These are phyloP conservation scores for Fusarium neocosmosporiellum DNA, from an alignment of 2,329 filamentous ascomycete species.

Conservation along the genomic window DNA sequence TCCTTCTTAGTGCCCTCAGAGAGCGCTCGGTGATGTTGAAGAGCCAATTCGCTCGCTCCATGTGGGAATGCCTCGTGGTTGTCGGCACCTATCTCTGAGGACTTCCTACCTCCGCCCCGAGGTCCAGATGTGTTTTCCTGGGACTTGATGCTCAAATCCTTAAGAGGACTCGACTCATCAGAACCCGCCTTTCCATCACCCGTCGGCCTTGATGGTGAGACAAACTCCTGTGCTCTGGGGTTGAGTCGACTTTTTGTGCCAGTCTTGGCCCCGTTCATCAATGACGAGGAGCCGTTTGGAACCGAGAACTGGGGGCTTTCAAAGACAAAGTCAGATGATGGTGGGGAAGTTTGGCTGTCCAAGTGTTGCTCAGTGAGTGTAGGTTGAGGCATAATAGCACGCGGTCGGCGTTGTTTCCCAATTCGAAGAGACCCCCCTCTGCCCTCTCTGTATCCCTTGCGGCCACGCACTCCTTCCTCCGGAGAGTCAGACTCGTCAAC, in stretches of 20 bases:
- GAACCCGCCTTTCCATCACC: not conserved
- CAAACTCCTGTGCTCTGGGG: constrained; percentile 37
- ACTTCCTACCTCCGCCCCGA: not conserved
- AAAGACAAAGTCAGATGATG: constrained; percentile 29
- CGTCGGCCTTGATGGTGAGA: constrained; percentile 31
- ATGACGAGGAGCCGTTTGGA: not conserved
- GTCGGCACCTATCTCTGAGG: not conserved
- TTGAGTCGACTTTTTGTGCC: constrained; percentile 25
- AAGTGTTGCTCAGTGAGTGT: constrained; percentile 25
- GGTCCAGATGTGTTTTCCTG: not conserved
- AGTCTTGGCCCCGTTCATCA: not conserved
- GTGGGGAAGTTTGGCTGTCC: constrained; percentile 7
- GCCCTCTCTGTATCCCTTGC: constrained; percentile 40
- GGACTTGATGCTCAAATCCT: not conserved
- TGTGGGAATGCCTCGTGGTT: not conserved
- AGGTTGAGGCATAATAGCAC: constrained; percentile 25
- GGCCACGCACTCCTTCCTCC: constrained; percentile 21
- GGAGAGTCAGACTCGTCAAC: constrained; percentile 18
- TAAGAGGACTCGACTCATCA: not conserved
- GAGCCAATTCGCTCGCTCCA: not conserved
- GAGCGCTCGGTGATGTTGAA: constrained; percentile 4
- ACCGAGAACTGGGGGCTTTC: not conserved
- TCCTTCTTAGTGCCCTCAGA: constrained; percentile 7
- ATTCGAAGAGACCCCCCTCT: constrained; percentile 50
- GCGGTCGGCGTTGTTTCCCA: constrained; percentile 45